Base-by-base conservation (phyloP, 148 eudicot genomes). In the Camellia lanceoleosa region DNA sequence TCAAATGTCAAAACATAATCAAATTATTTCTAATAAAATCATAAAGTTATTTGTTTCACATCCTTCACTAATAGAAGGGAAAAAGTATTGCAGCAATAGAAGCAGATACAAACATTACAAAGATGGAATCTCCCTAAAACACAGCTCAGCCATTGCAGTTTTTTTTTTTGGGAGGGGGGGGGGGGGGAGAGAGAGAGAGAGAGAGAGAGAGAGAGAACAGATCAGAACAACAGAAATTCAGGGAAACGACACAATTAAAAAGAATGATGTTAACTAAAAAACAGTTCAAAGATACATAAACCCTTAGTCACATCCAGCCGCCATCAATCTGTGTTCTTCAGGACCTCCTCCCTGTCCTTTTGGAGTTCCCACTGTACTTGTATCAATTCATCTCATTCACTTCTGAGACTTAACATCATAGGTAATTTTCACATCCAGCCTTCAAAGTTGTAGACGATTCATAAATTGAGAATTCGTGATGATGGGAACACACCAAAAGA, bases 1-100 rank as follows among this genome's bases (percentile, higher is more conserved):
- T 52, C 18, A 38, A 44, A 79, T 19, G 67, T 67, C 61, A 75
- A 15, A 77, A 18, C 19, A 46, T 62, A 52, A 52, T 68, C 67
- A 76, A 41, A 30, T n/a, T 56, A 46, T 55, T 44, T 55, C 44
- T 49, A 51, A 52, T 62, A 77, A 18, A 11, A 19, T 38, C n/a
- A 18, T 42, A 61, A 30, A 58, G 41, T 23, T 5, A 65, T 30
- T 60, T 20, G 60, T 64, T 20, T 15, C 68, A 14, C 46, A 8
- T 47, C 19, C 12, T 51, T 49, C 44, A 77, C 23, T 16, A 30
- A 23, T 7, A 15, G 3, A 55, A 16, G 56, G 41, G 3, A 44
- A 46, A 60, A 43, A 61, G 5, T 42, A 74, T 42, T 13, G 9
- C 65, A 68, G 19, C 20, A 69, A 19, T 12, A 44, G 56, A 58